These are phyloP conservation scores for Zygosaccharomyces pseudobailii DNA, from an alignment of 1,139 yeast genomes.

Conservation along the genomic window DNA sequence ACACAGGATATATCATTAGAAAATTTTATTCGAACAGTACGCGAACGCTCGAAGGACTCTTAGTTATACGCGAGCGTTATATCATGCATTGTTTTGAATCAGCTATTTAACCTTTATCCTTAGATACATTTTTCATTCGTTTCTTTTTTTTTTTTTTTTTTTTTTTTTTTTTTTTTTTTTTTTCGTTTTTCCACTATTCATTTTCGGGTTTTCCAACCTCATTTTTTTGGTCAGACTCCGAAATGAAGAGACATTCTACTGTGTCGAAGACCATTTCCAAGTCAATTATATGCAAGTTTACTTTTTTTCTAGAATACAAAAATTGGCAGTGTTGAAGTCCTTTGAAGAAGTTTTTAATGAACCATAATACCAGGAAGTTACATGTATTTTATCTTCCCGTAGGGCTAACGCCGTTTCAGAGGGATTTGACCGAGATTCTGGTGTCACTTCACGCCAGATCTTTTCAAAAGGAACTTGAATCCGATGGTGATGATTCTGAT, in stretches of 20 bases:
- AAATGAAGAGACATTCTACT: not conserved
- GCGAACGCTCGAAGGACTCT: not conserved
- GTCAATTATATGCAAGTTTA: not conserved
- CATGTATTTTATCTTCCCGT: conserved; percentile 51
- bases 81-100: too few relatives aligned
- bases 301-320: not conserved
- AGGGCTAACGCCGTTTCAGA: conserved; percentile 50
- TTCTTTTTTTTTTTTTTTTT: not conserved
- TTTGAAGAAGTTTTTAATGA: conserved; percentile 1
- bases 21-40: conserved; percentile 4
- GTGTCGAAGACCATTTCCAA: not conserved
- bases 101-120: not conserved
- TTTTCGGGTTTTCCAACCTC: not conserved
- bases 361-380: conserved; percentile 4
- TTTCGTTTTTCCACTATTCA: not conserved
- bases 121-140: not conserved
- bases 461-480: conserved; percentile 33
- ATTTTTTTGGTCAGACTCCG: not conserved
- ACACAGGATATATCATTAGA: conserved; percentile 16
- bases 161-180: not conserved
- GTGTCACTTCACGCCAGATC: conserved; percentile 48
- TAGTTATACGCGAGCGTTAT: not conserved
- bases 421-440: conserved; percentile 50
- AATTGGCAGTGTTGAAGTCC: not conserved
- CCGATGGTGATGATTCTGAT: conserved; percentile 10